Evolutionary conservation across 176 grass and related monocot species (phyloP), one percentile per base, ranked within the genome.

Genomic region (Avena eriantha): DNA sequence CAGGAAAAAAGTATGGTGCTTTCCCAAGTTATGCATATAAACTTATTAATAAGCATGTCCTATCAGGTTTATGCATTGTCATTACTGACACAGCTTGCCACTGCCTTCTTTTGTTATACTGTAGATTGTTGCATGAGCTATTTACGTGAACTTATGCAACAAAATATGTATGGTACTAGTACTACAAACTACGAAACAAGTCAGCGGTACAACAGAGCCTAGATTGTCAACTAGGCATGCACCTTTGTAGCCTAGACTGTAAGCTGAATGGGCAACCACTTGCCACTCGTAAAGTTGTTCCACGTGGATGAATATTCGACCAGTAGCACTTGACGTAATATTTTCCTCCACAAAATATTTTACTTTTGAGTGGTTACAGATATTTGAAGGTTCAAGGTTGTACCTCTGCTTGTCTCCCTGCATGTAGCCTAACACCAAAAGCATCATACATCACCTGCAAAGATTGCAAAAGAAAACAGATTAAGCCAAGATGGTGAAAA

Each of bases 381-480:
- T 69, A 69, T 24, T 68, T 26, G n/a, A 87, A 86, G n/a, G 48
- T 26, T 60, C 73, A 67, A 84, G 13, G 15, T 7, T n/a, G 76
- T 93, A 96, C 97, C 94, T 99, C 92, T 84, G 97, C 94, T 78
- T 96, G 97, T 72, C 87, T 98, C 83, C 97, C 97, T 71, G 97
- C 94, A 90, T 98, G 97, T 45, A 98, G 56, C 90, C 97, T 93
- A 33, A 98, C 97, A 82, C 97, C 94, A 93, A 91, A 98, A 87
- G 97, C 97, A 91, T 98, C 97, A 83, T 98, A 98, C 97, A 96
- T 98, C 72, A 98, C 97, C 97, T 98, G 90, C 35, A 55, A 54
- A 13, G 19, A 81, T 78, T 82, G 36, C 26, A 35, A 77, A 39
- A 14, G 2, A 76, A 36, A 14, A 64, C 12, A 76, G 53, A 9